Evolutionary conservation across 2,329 filamentous ascomycete species (phyloP), one percentile per base, ranked within the genome.

Genomic region (Arthrobotrys sinensis): DNA sequence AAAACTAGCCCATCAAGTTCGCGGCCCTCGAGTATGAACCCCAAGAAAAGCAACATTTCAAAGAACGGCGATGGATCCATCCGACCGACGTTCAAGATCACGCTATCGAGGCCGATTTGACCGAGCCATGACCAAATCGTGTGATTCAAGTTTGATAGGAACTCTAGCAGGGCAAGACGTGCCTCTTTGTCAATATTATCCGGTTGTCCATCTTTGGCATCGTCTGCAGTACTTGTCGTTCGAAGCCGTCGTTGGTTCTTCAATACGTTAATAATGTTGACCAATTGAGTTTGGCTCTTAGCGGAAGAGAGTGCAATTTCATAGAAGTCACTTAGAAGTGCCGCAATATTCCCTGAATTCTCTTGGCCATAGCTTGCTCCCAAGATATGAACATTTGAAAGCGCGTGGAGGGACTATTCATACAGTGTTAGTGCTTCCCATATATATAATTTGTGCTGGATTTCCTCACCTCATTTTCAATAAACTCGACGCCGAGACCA

Each of bases 111-210:
- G 43, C 46, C 32, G 4, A 55, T 11, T 24, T 53, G 24, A 3
- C n/a, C 46, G 55, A 72, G 67, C 75, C 66, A 78, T 34, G 62
- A 67, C 75, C 67, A 67, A 8, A 78, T 72, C 34, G 67, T 78
- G 8, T 55, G 34, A 28, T 78, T 78, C 4, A 78, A 48, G 19
- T 36, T 48, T n/a, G 53, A 67, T n/a, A 78, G 32, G 38, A 72
- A 78, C 24, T 68, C 65, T 11, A 78, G 48, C 3, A 78, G 32
- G 1, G 60, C 63, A 24, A 78, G 45, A 14, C 52, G 67, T 10
- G 57, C 60, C 7, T 55, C 60, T 24, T 45, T 45, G 36, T 78
- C 75, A 48, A 78, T 72, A 24, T 57, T 64, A n/a, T 63, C 40
- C n/a, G 60, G 53, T n/a, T 66, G 63, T 11, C 53, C 70, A 38